Evolutionary conservation across 2,329 filamentous ascomycete species (phyloP), one percentile per base, ranked within the genome.

Genomic region (Claviceps arundinis): DNA sequence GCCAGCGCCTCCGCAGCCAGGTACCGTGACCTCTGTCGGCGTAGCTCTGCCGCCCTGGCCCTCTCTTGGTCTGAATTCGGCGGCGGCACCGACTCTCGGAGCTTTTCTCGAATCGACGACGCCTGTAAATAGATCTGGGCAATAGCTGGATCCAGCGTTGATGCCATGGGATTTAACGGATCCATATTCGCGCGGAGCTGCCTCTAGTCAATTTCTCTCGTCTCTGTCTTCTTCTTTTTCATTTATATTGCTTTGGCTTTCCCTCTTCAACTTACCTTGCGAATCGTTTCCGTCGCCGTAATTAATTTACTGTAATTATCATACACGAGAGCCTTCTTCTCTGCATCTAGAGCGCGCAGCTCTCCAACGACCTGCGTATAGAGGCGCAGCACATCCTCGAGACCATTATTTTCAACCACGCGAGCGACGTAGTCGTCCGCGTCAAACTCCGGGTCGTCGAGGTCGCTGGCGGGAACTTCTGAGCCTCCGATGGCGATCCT

Each of bases 271-370:
- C 48, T 16, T 59, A 81, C 80, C 70, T 87, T 89, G 48, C 87
- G 80, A 62, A 98, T 98, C 3, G 91, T 97, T 68, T 95, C 91
- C 11, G 94, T 96, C 1, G 93, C 93, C n/a, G 85, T 81, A 58
- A 98, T 96, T 58, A 98, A 71, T 70, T 97, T 97, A 59, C 86
- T 93, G 68, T 97, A 98, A 65, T 98, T 98, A 66, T 98, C 91
- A 67, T 98, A 98, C 4, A 98, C 93, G 56, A 98, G 71, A 1
- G 91, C 90, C 70, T 98, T 98, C 68, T 93, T 86, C 75, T 98
- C 93, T 24, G 91, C 91, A 62, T 97, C 93, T 17, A 98, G 75
- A 2, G 88, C 90, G 40, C 89, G 74, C 47, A 95, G 91, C 70
- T 97, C 91, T 58, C 81, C 78, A 58, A 91, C 69, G 9, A 91